Evolutionary conservation across 768 basidiomycete genomes (phyloP), one percentile per base, ranked within the genome.

Genomic region (Kwoniella heveanensis): DNA sequence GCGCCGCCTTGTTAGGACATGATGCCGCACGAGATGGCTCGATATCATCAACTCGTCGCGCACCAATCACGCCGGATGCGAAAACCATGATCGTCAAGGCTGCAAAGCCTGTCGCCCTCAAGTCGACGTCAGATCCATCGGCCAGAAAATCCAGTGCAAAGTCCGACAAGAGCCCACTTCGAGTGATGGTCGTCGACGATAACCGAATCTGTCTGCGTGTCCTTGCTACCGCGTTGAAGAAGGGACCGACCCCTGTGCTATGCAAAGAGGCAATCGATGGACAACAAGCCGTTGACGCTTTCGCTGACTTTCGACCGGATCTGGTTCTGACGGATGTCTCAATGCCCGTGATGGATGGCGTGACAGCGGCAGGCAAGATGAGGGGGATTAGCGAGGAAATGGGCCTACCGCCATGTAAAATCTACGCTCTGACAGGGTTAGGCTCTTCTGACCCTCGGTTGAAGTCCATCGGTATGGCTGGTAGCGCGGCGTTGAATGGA

Each of bases 341-440:
- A 6, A 77, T 77, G 76, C 76, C 76, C 0, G 59, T 64, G 6
- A 71, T 77, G 73, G 73, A 74, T 50, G 76, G 76, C 6, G 52
- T 74, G 19, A 63, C 67, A 1, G 63, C 72, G 0, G 70, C 72
- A 9, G 58, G 66, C 6, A 32, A 59, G 63, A 71, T 76, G 62
- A 53, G 74, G 22, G 62, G 62, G 25, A 44, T 69, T 24, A 60
- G 58, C 37, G 47, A 56, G 24, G 44, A 63, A 26, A 17, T 49
- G 24, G 24, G 47, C 13, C 13, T 47, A 3, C 39, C 51, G 1
- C 30, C 36, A 9, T 60, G 56, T 49, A 53, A 51, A 19, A 76
- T 76, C 2, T 73, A 68, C 57, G 74, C 74, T 9, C 57, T 76
- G 32, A 76, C 74, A 19, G 74, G 72, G 3, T 46, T 76, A 24